These are phyloP conservation scores for Monascus purpureus DNA, from an alignment of 495 filamentous ascomycete genomes.

Conservation along the genomic window DNA sequence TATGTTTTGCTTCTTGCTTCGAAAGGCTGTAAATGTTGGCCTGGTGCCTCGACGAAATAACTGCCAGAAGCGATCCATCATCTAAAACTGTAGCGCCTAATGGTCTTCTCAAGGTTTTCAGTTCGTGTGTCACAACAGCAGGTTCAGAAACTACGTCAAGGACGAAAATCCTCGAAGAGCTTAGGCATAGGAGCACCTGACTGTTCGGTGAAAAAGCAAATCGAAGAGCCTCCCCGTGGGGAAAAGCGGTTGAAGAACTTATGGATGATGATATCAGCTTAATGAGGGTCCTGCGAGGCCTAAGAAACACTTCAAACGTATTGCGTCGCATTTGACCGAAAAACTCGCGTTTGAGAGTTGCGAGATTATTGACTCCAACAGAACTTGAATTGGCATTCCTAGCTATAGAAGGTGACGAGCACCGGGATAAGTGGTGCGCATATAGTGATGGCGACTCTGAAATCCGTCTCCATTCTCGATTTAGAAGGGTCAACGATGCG, in stretches of 20 bases:
- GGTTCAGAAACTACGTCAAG: constrained; percentile 45
- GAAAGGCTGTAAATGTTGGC: constrained; percentile 69
- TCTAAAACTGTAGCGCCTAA: constrained; percentile 67
- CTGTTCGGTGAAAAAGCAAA: constrained; percentile 67
- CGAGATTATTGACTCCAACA: constrained; percentile 38
- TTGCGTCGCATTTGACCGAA: constrained; percentile 58
- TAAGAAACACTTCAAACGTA: constrained; percentile 64
- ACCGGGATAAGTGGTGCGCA: constrained; percentile 59
- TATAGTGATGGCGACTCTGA: constrained; percentile 63
- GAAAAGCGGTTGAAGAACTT: constrained; percentile 65
- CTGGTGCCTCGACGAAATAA: constrained; percentile 65
- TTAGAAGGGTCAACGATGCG: constrained; percentile 70
- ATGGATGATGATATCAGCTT: constrained; percentile 72
- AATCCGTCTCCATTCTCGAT: constrained; percentile 58
- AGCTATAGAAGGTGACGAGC: constrained; percentile 50
- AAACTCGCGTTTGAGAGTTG: constrained; percentile 51
- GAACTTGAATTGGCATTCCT: constrained; percentile 29
- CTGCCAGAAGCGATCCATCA: constrained; percentile 62
- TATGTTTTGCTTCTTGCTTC: constrained; percentile 44
- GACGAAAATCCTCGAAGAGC: constrained; percentile 78
- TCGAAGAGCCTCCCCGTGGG: constrained; percentile 73
- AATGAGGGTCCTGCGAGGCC: constrained; percentile 54
- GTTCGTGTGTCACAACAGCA: constrained; percentile 53
- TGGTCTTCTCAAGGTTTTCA: constrained; percentile 67
- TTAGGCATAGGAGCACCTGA: constrained; percentile 61